Evolutionary conservation across 2,329 filamentous ascomycete genomes (phyloP).

Genomic region (Tolypocladium nubicola): DNA sequence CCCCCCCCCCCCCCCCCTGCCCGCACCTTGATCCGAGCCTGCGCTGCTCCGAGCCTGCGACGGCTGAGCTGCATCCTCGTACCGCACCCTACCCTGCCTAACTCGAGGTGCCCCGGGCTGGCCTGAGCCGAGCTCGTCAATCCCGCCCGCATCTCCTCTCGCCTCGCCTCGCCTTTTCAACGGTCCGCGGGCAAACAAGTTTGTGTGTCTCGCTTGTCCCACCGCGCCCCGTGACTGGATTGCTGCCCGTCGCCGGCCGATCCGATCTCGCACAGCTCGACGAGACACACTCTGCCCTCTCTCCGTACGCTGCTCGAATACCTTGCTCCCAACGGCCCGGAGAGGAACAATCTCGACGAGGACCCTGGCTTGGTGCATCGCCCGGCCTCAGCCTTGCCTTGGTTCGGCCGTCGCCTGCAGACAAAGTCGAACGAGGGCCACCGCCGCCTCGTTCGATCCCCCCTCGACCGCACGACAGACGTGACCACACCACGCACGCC

Average conservation of each 20-base stretch:
- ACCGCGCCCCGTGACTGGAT: neutral
- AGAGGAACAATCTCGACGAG: neutral
- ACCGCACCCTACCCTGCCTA: neutral
- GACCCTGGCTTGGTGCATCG: neutral
- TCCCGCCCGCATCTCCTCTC: neutral
- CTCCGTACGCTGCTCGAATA: neutral
- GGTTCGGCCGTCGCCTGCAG: neutral
- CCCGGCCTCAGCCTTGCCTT: neutral
- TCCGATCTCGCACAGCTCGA: neutral
- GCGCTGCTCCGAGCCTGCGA: neutral
- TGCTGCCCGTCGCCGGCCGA: neutral
- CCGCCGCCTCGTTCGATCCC: neutral
- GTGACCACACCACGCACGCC: neutral
- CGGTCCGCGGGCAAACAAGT: neutral
- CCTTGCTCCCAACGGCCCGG: neutral
- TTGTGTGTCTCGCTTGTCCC: neutral
- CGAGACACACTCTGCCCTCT: neutral
- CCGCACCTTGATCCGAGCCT: too few species aligned
- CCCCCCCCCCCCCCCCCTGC: neutral
- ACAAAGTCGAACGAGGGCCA: neutral
- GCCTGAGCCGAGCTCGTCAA: neutral
- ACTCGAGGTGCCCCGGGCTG: neutral
- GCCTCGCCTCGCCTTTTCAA: neutral
- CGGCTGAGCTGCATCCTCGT: neutral
- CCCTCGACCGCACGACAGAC: neutral